Evolutionary conservation across 805 yeast genomes (phyloP).

Genomic region (Monosporozyma yasuniensis): DNA sequence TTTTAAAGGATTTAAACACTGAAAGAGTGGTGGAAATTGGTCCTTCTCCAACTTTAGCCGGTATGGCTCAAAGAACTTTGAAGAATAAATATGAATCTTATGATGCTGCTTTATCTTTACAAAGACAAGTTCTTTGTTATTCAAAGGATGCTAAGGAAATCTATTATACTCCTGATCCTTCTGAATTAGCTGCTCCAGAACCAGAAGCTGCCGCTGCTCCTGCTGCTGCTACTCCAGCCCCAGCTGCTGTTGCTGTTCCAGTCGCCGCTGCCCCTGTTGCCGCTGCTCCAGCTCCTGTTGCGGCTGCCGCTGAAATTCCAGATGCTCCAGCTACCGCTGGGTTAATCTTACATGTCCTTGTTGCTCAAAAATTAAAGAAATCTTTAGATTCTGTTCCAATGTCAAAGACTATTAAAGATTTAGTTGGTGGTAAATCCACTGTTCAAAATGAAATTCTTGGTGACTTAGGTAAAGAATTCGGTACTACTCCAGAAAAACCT

Average conservation of each 20-base stretch:
- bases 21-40: slow-evolving; percentile 98
- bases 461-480: slow-evolving; percentile 97
- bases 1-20: slow-evolving; percentile 85
- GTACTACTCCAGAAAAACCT: slow-evolving; percentile 96
- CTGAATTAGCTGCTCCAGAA: slow-evolving; percentile 31
- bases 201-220: slow-evolving; percentile 22
- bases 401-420: slow-evolving; percentile 89
- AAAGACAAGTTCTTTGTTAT: slow-evolving; percentile 92
- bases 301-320: slow-evolving; percentile 73
- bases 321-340: slow-evolving; percentile 87
- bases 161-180: slow-evolving; percentile 83
- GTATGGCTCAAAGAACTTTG: slow-evolving; percentile 97
- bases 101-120: slow-evolving; percentile 82
- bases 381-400: slow-evolving; percentile 75
- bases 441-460: slow-evolving; percentile 98
- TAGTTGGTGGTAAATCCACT: slow-evolving; percentile 97
- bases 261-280: slow-evolving; percentile 48
- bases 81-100: slow-evolving; percentile 89
- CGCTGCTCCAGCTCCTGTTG: slow-evolving; percentile 62
- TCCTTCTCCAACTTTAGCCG: slow-evolving; percentile 96
- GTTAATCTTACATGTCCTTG: slow-evolving; percentile 75
- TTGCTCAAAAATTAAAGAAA: slow-evolving; percentile 93
- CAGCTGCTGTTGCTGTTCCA: slow-evolving; percentile 37
- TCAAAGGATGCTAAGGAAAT: slow-evolving; percentile 94
- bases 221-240: slow-evolving; percentile 22